Evolutionary conservation across 352 stramenopile genomes (phyloP).

Genomic region (Globisporangium orthogonon): DNA sequence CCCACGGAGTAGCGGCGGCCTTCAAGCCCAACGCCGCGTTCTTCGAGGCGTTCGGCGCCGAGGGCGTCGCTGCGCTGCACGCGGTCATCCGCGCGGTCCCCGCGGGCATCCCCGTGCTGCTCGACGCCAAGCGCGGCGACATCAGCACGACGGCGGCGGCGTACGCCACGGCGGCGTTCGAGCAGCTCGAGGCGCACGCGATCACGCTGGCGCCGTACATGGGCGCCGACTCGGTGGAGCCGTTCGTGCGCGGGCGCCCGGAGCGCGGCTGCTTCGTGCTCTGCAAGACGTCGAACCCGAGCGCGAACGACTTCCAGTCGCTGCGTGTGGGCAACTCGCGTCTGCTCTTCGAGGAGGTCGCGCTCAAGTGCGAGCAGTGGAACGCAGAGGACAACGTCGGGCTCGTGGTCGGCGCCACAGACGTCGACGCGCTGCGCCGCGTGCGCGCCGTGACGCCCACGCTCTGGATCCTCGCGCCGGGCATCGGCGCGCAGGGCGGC

Average conservation of each 20-base stretch:
- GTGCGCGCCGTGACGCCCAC: conserved; percentile 80
- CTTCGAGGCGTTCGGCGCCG: conserved; percentile 92
- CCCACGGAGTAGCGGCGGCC: conserved; percentile 87
- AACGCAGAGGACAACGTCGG: conserved; percentile 90
- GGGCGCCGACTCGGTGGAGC: conserved; percentile 96
- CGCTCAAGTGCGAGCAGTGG: conserved; percentile 87
- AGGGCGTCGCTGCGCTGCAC: conserved; percentile 87
- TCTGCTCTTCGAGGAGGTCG: conserved; percentile 88
- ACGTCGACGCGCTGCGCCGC: conserved; percentile 86
- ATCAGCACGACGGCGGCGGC: conserved; percentile 96
- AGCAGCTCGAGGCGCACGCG: conserved; percentile 89
- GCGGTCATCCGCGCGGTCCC: conserved; percentile 89
- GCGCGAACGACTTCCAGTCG: conserved; percentile 95
- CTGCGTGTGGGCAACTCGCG: conserved; percentile 29
- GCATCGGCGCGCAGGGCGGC: conserved; percentile 92
- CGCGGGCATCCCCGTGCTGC: conserved; percentile 91
- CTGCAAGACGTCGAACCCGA: conserved; percentile 99
- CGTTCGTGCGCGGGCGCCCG: conserved; percentile 90
- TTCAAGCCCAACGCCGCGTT: conserved; percentile 99
- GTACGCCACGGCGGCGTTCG: conserved; percentile 94
- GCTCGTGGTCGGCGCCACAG: conserved; percentile 97
- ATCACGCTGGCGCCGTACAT: conserved; percentile 99
- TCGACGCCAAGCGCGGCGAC: conserved; percentile 98
- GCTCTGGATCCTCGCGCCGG: conserved; percentile 97
- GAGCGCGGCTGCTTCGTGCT: conserved; percentile 95